Conservation (phyloP, 805 yeast species). For the Clavispora phyllophila region DNA sequence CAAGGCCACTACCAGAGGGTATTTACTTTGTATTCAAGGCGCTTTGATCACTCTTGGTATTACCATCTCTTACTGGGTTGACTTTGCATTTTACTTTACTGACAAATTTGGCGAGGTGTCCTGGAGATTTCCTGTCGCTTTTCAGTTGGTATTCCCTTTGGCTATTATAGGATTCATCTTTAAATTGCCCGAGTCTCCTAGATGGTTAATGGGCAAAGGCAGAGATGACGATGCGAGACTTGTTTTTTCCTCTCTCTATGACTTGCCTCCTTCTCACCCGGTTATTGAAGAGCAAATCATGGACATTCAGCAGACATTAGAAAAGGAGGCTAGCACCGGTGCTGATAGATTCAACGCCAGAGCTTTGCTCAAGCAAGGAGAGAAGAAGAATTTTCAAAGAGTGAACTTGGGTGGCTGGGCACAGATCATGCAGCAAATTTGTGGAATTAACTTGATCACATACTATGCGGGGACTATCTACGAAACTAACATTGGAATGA, state of each 20-base stretch:
- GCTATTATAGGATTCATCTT: conserved; percentile 12
- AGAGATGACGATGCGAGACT: conserved; percentile 24
- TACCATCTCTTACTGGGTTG: conserved; percentile 32
- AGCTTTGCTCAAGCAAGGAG: conserved; percentile 36
- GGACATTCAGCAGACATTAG: conserved; percentile 23
- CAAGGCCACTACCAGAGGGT: conserved; percentile 28
- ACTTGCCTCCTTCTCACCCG: conserved; percentile 19
- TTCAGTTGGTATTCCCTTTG: conserved; percentile 22
- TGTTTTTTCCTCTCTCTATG: conserved; percentile 19
- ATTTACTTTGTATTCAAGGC: conserved; percentile 27
- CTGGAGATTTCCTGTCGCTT: conserved; percentile 34
- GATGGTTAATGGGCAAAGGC: conserved; percentile 34
- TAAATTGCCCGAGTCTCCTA: conserved; percentile 40
- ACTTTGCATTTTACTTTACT: conserved; percentile 29
- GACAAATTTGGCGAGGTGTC: conserved; percentile 17
- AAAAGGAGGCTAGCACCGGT: conserved; percentile 19
- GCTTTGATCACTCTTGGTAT: conserved; percentile 22
- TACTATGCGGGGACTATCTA: conserved; percentile 42
- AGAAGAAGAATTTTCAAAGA: conserved; percentile 45
- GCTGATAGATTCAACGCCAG: conserved; percentile 20
- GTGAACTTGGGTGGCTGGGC: conserved; percentile 39
- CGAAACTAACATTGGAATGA: conserved; percentile 36
- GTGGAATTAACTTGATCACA: conserved; percentile 45
- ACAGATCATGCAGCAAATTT: conserved; percentile 45
- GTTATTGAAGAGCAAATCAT: conserved; percentile 21